These are phyloP conservation scores for Cinchona pubescens DNA, from an alignment of 257 asterid genomes.

Conservation along the genomic window DNA sequence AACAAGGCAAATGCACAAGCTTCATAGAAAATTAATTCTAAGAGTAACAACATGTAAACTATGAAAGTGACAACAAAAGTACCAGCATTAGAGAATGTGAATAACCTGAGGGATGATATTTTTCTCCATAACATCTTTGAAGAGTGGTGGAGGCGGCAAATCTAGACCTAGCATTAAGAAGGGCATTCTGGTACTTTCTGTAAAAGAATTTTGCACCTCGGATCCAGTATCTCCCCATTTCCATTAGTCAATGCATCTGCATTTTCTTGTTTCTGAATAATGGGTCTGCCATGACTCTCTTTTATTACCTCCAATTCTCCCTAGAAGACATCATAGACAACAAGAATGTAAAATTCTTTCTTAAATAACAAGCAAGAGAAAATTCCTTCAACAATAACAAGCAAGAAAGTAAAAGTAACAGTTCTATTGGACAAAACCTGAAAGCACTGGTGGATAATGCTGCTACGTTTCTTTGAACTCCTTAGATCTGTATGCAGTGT, in stretches of 20 bases:
- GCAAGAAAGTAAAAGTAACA: not conserved
- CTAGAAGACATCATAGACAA: slow-evolving; percentile 36
- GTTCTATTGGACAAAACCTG: slow-evolving; percentile 49
- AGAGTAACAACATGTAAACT: not conserved
- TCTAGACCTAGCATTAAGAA: slow-evolving; percentile 95
- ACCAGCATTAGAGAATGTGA: not conserved
- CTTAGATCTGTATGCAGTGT: slow-evolving; percentile 71
- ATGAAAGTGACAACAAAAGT: slow-evolving; percentile 13
- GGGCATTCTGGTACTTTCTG: slow-evolving; percentile 74
- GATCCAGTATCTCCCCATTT: slow-evolving; percentile 42
- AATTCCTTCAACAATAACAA: slow-evolving; percentile 8
- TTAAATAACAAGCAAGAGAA: slow-evolving; percentile 1
- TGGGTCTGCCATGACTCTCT: slow-evolving; percentile 49
- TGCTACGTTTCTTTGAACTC: slow-evolving; percentile 60
- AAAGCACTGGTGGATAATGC: slow-evolving; percentile 88
- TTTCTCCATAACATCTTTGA: slow-evolving; percentile 92
- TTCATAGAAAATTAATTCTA: too few species aligned
- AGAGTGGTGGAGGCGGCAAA: slow-evolving; percentile 97
- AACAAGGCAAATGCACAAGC: not conserved
- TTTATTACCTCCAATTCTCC: slow-evolving; percentile 95
- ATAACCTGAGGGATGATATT: slow-evolving; percentile 95
- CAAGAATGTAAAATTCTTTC: not conserved
- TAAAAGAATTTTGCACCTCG: slow-evolving; percentile 28
- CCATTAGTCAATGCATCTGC: slow-evolving; percentile 31
- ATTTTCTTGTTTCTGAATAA: slow-evolving; percentile 40